A percentile compares a stretch with the other conserved stretches of the same genome.
Evolutionary conservation across 495 filamentous ascomycete genomes (phyloP).

Genomic region (Podospora sp.): DNA sequence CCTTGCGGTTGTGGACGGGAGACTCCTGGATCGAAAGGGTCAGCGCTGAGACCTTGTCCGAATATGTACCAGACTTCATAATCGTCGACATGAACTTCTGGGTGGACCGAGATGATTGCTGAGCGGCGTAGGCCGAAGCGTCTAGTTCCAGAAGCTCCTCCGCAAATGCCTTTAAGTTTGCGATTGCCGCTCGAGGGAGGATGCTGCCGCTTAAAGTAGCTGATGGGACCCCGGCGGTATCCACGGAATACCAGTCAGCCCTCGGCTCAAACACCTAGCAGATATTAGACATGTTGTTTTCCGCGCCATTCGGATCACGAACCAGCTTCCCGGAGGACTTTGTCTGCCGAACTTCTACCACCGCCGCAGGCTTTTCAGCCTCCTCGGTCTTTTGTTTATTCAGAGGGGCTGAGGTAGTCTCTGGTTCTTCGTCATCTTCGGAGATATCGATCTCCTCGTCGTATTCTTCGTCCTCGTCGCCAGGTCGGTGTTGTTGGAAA

Average conservation of each 20-base stretch:
- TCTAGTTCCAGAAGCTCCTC: conserved; percentile 75
- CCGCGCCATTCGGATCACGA: conserved; percentile 35
- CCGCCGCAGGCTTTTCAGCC: conserved; percentile 28
- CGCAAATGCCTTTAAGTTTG: conserved; percentile 75
- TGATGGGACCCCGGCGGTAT: conserved; percentile 59
- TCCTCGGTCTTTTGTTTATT: conserved; percentile 33
- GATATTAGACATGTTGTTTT: conserved; percentile 21
- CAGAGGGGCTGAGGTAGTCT: conserved; percentile 28
- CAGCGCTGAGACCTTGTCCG: conserved; percentile 93
- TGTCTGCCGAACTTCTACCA: conserved; percentile 27
- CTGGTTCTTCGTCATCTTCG: conserved; percentile 34
- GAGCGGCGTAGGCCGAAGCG: conserved; percentile 59
- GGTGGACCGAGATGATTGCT: conserved; percentile 66
- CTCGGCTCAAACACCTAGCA: conserved; percentile 70
- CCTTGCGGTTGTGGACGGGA: conserved; percentile 86
- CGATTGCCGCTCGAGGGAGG: conserved; percentile 59
- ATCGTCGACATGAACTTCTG: conserved; percentile 94
- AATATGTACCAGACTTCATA: conserved; percentile 93
- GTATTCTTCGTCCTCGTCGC: conserved; percentile 35
- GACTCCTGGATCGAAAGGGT: conserved; percentile 95
- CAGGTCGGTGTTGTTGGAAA: conserved; percentile 41
- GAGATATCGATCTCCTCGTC: conserved; percentile 38
- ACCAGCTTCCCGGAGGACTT: conserved; percentile 42
- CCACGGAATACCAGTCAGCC: conserved; percentile 80
- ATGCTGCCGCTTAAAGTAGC: conserved; percentile 47